Evolutionary conservation across 345 rosid genomes (phyloP).

Genomic region (Draba incana): DNA sequence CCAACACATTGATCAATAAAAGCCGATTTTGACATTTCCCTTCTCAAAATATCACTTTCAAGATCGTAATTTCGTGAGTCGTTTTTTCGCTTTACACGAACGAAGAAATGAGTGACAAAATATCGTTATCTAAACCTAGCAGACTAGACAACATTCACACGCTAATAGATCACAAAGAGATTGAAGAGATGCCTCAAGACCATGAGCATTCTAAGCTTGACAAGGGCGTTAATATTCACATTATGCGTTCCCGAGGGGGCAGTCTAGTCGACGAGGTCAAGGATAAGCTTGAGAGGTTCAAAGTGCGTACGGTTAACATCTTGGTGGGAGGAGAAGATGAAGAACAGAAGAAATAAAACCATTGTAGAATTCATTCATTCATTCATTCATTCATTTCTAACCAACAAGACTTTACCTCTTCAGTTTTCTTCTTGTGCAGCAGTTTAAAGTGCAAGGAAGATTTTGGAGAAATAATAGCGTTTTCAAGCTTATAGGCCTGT

Average conservation of each 20-base stretch:
- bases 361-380: background rate
- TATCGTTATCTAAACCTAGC: slow-evolving; percentile 2
- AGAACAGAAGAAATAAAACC: slow-evolving; percentile 28
- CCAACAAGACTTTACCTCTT: background rate
- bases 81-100: background rate
- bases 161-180: slow-evolving; percentile 4
- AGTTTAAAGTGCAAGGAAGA: background rate
- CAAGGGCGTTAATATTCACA: background rate
- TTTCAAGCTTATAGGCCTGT: no score
- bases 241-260: slow-evolving; percentile 34
- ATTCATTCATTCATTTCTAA: slow-evolving; percentile 13
- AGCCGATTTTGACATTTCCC: background rate
- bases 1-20: slow-evolving; percentile 7
- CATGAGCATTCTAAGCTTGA: slow-evolving; percentile 5
- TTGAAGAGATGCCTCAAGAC: slow-evolving; percentile 5
- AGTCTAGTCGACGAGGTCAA: slow-evolving; percentile 12
- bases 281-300: slow-evolving; percentile 44
- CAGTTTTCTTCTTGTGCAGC: background rate
- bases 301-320: slow-evolving; percentile 41
- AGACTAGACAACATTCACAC: background rate
- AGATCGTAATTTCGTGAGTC: slow-evolving; percentile 10
- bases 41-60: slow-evolving; percentile 8
- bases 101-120: slow-evolving; percentile 1
- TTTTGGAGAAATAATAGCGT: no score
- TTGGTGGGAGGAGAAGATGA: slow-evolving; percentile 37